Evolutionary conservation across 2,329 filamentous ascomycete species (phyloP).

Genomic region (Amauroascus niger): DNA sequence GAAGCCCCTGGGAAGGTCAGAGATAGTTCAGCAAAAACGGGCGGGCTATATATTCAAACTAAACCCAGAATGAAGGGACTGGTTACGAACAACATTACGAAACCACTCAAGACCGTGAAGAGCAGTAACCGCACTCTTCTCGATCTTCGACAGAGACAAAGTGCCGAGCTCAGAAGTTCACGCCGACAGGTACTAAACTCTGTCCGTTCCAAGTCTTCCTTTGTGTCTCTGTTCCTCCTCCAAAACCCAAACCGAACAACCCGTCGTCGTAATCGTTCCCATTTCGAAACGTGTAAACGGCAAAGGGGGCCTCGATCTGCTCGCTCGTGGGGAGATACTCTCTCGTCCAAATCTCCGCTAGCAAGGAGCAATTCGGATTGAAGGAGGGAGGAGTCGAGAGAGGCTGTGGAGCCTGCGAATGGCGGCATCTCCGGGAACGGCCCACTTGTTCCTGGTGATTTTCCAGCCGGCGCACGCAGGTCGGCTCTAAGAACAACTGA

Average conservation of each 20-base stretch:
- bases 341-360: neutral
- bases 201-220: neutral
- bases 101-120: neutral
- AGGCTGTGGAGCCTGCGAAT: neutral
- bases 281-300: neutral
- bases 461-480: neutral
- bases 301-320: neutral
- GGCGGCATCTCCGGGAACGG: neutral
- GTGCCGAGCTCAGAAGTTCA: neutral
- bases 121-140: constrained; percentile 6
- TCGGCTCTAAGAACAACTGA: neutral
- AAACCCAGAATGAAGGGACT: neutral
- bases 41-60: neutral
- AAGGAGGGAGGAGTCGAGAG: neutral
- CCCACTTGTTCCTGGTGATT: neutral
- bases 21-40: neutral
- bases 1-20: constrained; percentile 27
- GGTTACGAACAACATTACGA: constrained; percentile 8
- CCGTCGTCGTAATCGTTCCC: neutral
- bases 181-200: neutral
- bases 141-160: constrained; percentile 5
- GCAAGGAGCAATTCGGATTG: constrained; percentile 1
- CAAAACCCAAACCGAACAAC: neutral
- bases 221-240: neutral
- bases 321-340: neutral